Conservation (phyloP, 306 rosid species). For the Glycine soja region DNA sequence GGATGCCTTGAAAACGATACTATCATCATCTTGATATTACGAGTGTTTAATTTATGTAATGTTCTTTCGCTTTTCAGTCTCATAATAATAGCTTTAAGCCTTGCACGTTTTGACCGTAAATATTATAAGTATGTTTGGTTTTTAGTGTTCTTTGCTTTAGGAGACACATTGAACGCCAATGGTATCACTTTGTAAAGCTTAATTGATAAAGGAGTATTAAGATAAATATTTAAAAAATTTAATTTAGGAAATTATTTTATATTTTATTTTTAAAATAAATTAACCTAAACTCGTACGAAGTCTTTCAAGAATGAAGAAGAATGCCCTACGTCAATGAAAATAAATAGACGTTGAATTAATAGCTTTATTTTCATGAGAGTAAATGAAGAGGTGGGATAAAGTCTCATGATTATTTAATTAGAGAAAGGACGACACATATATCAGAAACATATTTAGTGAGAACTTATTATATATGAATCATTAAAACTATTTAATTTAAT, state of each 20-base stretch:
- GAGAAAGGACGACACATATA: not conserved
- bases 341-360: not conserved
- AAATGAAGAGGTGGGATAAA: not conserved
- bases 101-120: conserved; percentile 3
- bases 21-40: not conserved
- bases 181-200: too few relatives aligned
- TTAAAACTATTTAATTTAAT: not conserved
- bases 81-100: conserved; percentile 13
- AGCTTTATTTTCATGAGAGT: not conserved
- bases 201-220: not conserved
- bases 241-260: not conserved
- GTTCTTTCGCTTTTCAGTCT: conserved; percentile 16
- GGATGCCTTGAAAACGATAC: conserved; percentile 17
- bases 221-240: not conserved
- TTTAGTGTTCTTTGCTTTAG: not conserved
- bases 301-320: not conserved
- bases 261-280: not conserved
- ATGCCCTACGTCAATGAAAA: not conserved
- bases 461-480: too few relatives aligned
- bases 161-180: not conserved
- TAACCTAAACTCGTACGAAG: not conserved
- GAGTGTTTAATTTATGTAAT: too few relatives aligned
- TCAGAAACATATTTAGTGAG: not conserved
- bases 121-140: not conserved
- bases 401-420: not conserved